Base-by-base conservation (phyloP, 1,284 basidiomycete genomes). In the Apiotrichum sp. region DNA sequence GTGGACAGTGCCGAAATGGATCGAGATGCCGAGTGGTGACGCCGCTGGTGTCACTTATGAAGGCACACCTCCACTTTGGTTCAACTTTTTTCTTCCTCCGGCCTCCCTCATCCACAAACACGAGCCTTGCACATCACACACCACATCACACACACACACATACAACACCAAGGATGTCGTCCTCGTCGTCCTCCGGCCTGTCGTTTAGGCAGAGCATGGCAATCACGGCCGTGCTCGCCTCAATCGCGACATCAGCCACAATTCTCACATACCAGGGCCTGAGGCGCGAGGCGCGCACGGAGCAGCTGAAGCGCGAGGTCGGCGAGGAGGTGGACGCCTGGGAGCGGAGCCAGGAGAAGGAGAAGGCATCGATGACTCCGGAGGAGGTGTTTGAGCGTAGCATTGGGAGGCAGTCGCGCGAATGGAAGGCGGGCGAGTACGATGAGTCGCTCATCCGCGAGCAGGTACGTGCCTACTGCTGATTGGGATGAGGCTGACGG, bases 401-500 rank as follows among this genome's bases (percentile, higher is more conserved):
- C 44, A 44, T 33, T 50, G 56, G 16, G n/a, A 43, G 35, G 31
- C 57, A 38, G 32, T 49, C 55, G 35, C 65, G 58, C 44, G 62
- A 66, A 13, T 73, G 72, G 67, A 59, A 50, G 16, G 60, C 70
- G 47, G 73, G 72, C 10, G 76, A 74, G 43, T 89, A 87, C 66
- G 83, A 87, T 59, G 90, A 93, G 66, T 82, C 81, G 33, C 80
- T 95, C 36, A 82, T 92, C 55, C 79, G 83, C 22, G 90, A 93
- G 57, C 75, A 77, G 71, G 75, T 75, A 59, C 54, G 74, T 69
- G 22, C 22, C 22, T 22, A 22, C 22, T 22, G 22, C 22, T 22
- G 2, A 33, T 32, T n/a, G n/a, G 6, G 16, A 22, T 36, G 14
- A 10, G 31, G 6, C 41, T 49, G 14, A 49, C 68, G 2, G 14